These are phyloP conservation scores for Suillus discolor DNA, from an alignment of 768 basidiomycete species.

Conservation along the genomic window DNA sequence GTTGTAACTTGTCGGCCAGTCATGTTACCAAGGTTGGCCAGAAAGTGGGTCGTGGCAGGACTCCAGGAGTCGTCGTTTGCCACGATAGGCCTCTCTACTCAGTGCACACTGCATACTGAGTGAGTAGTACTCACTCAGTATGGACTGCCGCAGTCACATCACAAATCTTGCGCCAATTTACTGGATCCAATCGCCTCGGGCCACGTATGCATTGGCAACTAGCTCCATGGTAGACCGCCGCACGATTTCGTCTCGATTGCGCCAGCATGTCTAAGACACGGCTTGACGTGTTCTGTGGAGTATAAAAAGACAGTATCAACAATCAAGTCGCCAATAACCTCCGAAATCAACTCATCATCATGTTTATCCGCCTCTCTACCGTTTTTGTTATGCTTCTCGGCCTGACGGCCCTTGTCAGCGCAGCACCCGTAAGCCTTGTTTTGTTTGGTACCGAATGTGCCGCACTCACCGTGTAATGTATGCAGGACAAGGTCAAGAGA, in stretches of 20 bases:
- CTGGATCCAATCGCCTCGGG: not conserved
- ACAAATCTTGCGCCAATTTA: not conserved
- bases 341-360: not conserved
- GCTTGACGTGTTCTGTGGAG: not conserved
- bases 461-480: too few species aligned
- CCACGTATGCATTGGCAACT: not conserved
- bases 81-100: not conserved
- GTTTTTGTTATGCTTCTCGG: not conserved
- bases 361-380: not conserved
- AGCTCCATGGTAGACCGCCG: too few species aligned
- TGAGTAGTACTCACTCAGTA: not conserved
- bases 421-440: not conserved
- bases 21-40: not conserved
- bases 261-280: not conserved
- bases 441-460: too few species aligned
- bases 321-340: not conserved
- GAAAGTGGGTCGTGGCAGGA: not conserved
- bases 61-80: not conserved
- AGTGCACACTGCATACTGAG: too few species aligned
- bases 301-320: not conserved
- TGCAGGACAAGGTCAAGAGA: too few species aligned
- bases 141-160: not conserved
- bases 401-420: not conserved
- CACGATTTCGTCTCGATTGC: not conserved
- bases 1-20: not conserved